Percentiles rank a stretch among this genome's conserved stretches.
Conservation (phyloP, 2,329 filamentous ascomycete genomes). For the Talaromyces sp. region DNA sequence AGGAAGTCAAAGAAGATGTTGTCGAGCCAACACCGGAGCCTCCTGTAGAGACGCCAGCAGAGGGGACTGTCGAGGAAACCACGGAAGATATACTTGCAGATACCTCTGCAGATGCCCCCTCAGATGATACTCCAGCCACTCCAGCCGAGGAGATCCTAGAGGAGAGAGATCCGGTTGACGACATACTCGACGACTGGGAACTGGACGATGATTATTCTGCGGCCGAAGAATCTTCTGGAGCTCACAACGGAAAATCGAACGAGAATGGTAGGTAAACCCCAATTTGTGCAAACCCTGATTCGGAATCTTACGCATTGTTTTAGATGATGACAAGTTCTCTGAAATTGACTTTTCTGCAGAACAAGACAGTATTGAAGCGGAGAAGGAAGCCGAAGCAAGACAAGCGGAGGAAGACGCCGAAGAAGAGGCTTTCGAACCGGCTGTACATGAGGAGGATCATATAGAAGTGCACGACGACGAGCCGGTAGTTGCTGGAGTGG, state of each 20-base stretch:
- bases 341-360: constrained; percentile 33
- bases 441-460: constrained; percentile 7
- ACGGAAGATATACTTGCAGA: not conserved
- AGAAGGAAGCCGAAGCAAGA: constrained; percentile 35
- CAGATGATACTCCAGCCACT: not conserved
- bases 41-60: not conserved
- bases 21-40: constrained; percentile 2
- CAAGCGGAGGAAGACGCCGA: constrained; percentile 35
- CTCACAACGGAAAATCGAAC: constrained; percentile 3
- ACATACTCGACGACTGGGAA: constrained; percentile 16
- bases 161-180: constrained; percentile 15
- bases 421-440: constrained; percentile 23
- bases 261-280: constrained; percentile 21
- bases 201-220: constrained; percentile 10
- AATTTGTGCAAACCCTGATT: constrained; percentile 28
- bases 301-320: constrained; percentile 20
- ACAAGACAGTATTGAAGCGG: constrained; percentile 33
- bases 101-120: not conserved
- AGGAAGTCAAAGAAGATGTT: not conserved
- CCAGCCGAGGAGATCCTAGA: not conserved
- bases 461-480: constrained; percentile 20
- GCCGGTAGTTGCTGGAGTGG: constrained; percentile 3
- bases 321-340: constrained; percentile 37
- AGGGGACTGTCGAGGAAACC: not conserved
- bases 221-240: constrained; percentile 14